Evolutionary conservation across 2,329 filamentous ascomycete genomes (phyloP), one percentile per base, ranked within the genome.

Genomic region (Gnomoniopsis smithogilvyi): DNA sequence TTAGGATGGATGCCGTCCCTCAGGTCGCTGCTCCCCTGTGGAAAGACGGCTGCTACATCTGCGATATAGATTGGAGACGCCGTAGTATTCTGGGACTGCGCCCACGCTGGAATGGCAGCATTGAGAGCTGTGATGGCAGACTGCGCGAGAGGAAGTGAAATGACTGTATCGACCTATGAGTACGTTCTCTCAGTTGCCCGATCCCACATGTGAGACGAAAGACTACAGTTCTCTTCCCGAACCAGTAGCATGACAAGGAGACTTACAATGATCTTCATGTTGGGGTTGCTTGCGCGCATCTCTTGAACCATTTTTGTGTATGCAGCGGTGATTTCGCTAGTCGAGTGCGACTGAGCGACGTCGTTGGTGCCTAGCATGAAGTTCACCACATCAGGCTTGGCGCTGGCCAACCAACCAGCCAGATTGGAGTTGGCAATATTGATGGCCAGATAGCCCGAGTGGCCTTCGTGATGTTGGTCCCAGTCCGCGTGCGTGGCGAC

Each of bases 291-390:
- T 1, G 64, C 65, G 3, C 76, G 65, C 68, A 77, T 74, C 10
- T 69, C 65, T 3, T 64, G 58, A 1, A 78, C 69, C 64, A 79
- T 74, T 61, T 67, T 72, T 7, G 71, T 73, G 59, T 77, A 79
- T 0, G 76, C 71, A 8, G 65, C 69, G 1, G 75, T 66, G 47
- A 78, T 73, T 41, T 73, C 70, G 54, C 67, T 62, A 1, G 71
- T 67, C 34, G 59, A 62, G 6, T 68, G 63, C 3, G 71, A 69
- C 19, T 66, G 62, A 15, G 64, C 64, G 6, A 78, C 70, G 63
- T 79, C 76, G 63, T 79, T 78, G 2, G 76, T 79, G 38, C 76
- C 77, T 6, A 79, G 69, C 73, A 77, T 76, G 66, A 77, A 77
- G 68, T 73, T 74, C 14, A 79, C 73, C 15, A 79, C 68, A 58